Base-by-base conservation (phyloP, 2,329 filamentous ascomycete species). In the Sporothrix euskadiensis region DNA sequence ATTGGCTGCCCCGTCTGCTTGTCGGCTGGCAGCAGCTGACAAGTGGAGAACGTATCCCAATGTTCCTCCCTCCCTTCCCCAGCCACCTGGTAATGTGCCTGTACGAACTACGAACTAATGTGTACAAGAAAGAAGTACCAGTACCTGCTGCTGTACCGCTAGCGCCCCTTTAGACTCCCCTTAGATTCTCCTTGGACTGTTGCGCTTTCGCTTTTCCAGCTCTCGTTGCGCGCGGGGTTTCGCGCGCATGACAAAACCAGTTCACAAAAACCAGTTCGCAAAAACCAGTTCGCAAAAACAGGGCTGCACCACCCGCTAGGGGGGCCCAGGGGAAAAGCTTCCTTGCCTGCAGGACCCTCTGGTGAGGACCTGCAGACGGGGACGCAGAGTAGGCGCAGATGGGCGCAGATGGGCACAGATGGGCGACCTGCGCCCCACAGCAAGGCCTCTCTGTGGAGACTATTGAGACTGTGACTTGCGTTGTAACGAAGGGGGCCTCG, bases 11-110 rank as follows among this genome's bases (percentile, higher is more conserved):
- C 26, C 22, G 5, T 12, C 44, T 19, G 16, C n/a, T 16, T 32
- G 65, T 49, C 65, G 47, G 65, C 65, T 68, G 65, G 65, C 44
- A 49, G 44, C 65, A 68, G 65, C 65, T 52, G 65, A 52, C 65
- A 52, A n/a, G 65, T 68, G 65, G 65, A 26, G 44, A 44, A 3
- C 39, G 14, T 3, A 49, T 49, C 44, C 26, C 10, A 49, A n/a
- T 68, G 52, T 68, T 52, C 16, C 26, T 22, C 10, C 26, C 65
- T 52, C 44, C 26, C 44, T 68, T 52, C 65, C 65, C 65, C 65
- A 68, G 26, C 65, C 65, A 66, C 65, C 30, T n/a, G 44, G 44
- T 49, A 30, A n/a, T 12, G 8, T 22, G 3, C 8, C n/a, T 4
- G 59, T 4, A 26, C 26, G 26, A 26, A 26, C 26, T 26, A n/a